phyloP scores from a whole-genome alignment of 495 filamentous ascomycete genomes.

The Penicillium psychrofluorescens region DNA sequence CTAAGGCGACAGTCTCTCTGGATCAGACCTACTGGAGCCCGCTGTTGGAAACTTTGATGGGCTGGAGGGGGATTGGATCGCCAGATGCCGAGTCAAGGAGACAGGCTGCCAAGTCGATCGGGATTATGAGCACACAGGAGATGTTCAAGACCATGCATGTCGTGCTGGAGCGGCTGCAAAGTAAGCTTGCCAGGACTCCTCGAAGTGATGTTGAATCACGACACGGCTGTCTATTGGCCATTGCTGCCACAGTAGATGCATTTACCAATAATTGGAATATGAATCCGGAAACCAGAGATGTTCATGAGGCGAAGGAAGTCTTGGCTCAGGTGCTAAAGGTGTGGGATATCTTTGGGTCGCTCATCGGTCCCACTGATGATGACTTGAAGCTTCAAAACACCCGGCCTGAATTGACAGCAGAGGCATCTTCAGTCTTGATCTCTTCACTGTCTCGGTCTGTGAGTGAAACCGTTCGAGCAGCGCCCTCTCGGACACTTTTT shows the following conservation, averaged over 20 bases:
- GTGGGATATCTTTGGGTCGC: conserved; percentile 35
- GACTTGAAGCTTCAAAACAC: conserved; percentile 42
- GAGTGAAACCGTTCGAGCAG: neutral
- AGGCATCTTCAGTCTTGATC: conserved; percentile 54
- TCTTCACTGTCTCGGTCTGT: conserved; percentile 23
- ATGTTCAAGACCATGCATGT: conserved; percentile 22
- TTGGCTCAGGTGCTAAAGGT: conserved; percentile 17
- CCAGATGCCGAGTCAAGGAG: conserved; percentile 65
- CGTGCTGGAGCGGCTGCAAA: conserved; percentile 33
- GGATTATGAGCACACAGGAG: conserved; percentile 41
- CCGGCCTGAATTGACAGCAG: conserved; percentile 64
- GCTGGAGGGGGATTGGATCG: conserved; percentile 81
- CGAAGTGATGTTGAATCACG: conserved; percentile 56
- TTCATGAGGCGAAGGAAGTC: conserved; percentile 12
- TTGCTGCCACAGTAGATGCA: conserved; percentile 39
- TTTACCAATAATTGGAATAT: conserved; percentile 12
- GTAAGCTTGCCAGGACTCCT: conserved; percentile 40
- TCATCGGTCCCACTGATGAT: conserved; percentile 28
- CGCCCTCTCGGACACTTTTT: conserved; percentile 19
- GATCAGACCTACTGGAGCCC: conserved; percentile 61
- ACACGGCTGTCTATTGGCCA: conserved; percentile 59
- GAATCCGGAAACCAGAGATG: conserved; percentile 4
- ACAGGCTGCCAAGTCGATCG: conserved; percentile 62
- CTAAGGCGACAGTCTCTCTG: conserved; percentile 55
- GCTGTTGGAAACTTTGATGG: conserved; percentile 62